Percentiles rank a stretch among this genome's conserved stretches.
Conservation (phyloP, 2,329 filamentous ascomycete species). For the Calycina marina region DNA sequence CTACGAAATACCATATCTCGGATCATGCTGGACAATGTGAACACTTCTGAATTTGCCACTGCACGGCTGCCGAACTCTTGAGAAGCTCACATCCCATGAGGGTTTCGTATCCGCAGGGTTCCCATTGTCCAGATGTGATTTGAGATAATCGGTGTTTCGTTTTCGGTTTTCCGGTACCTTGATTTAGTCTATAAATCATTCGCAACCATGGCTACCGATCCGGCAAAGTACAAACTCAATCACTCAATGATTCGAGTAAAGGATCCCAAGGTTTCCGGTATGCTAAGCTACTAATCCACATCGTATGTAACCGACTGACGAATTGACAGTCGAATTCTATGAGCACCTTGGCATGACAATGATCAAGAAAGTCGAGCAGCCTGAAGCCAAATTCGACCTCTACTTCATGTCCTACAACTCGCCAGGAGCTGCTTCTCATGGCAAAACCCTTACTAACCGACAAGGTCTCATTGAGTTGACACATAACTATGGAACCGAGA, state of each 20-base stretch:
- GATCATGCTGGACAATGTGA: neutral
- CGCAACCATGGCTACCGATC: conserved; percentile 45
- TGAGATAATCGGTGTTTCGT: too few relatives aligned
- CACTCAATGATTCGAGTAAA: conserved; percentile 94
- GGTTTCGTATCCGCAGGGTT: too few relatives aligned
- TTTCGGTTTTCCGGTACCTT: conserved; percentile 6
- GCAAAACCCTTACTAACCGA: conserved; percentile 61
- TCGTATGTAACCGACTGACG: too few relatives aligned
- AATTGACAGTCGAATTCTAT: conserved; percentile 65
- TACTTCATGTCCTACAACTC: conserved; percentile 91
- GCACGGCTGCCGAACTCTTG: too few relatives aligned
- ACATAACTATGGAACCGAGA: conserved; percentile 78
- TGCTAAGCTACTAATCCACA: conserved; percentile 1
- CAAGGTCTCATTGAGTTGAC: conserved; percentile 82
- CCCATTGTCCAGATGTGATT: too few relatives aligned
- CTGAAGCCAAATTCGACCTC: conserved; percentile 83
- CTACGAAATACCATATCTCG: neutral
- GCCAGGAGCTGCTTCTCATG: conserved; percentile 56
- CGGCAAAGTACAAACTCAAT: conserved; percentile 68
- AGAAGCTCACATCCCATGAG: too few relatives aligned
- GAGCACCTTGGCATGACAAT: conserved; percentile 79
- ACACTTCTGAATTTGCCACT: too few relatives aligned
- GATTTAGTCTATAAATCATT: conserved; percentile 16
- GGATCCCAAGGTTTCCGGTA: conserved; percentile 70
- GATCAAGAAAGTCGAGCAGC: conserved; percentile 66